A percentile compares a stretch with the other conserved stretches of the same genome.
Conservation (phyloP, 2,329 filamentous ascomycete genomes). For the Neofusicoccum parvum region DNA sequence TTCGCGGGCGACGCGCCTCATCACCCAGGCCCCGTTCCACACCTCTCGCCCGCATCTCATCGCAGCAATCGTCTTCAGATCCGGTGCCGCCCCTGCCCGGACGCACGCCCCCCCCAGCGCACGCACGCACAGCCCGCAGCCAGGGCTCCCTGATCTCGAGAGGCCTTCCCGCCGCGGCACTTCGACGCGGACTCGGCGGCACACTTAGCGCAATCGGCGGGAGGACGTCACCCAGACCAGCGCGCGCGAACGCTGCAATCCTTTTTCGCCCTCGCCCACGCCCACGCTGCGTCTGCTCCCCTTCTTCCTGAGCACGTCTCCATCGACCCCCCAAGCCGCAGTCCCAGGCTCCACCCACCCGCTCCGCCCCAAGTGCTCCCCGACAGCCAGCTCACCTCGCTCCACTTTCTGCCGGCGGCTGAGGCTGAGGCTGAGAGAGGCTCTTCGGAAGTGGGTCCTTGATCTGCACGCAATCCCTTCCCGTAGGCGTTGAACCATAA, state of each 20-base stretch:
- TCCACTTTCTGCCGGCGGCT: slow-evolving; percentile 21
- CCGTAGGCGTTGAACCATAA: slow-evolving; percentile 20
- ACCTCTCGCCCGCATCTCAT: slow-evolving; percentile 13
- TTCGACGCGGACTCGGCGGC: slow-evolving; percentile 18
- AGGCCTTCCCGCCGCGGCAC: slow-evolving; percentile 19
- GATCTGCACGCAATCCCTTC: slow-evolving; percentile 22
- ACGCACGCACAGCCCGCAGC: neutral
- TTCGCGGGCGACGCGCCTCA: slow-evolving; percentile 9
- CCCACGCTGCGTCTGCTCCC: neutral
- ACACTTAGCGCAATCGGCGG: slow-evolving; percentile 16
- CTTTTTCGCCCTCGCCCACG: slow-evolving; percentile 18
- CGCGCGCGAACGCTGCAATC: slow-evolving; percentile 8
- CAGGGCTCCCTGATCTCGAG: slow-evolving; percentile 16
- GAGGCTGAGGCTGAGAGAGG: slow-evolving; percentile 21
- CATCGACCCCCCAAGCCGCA: slow-evolving; percentile 9
- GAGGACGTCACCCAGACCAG: slow-evolving; percentile 18
- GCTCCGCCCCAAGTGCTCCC: neutral
- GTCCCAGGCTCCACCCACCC: slow-evolving; percentile 7
- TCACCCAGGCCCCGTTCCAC: neutral
- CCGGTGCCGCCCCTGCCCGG: slow-evolving; percentile 5
- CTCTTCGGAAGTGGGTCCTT: slow-evolving; percentile 20
- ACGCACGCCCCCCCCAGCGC: neutral
- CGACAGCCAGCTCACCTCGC: slow-evolving; percentile 7
- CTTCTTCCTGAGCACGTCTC: slow-evolving; percentile 11
- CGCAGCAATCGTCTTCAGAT: slow-evolving; percentile 10